Evolutionary conservation across 2,329 filamentous ascomycete genomes (phyloP), one percentile per base, ranked within the genome.

Genomic region (Xylariaceae sp.): DNA sequence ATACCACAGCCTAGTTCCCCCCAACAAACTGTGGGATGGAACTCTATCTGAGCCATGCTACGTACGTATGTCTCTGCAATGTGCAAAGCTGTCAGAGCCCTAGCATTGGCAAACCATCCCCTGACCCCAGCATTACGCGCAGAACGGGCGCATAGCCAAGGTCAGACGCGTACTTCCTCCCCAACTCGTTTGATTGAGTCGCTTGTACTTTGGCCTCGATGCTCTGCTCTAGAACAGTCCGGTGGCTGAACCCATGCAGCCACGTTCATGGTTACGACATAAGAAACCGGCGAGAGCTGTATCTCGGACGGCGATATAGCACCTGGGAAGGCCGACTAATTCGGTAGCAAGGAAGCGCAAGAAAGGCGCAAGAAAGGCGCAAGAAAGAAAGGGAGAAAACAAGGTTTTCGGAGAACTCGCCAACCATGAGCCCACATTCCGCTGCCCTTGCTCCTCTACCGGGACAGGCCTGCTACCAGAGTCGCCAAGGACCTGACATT

Each of bases 221-320:
- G 27, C 41, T 32, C 26, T 40, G 51, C 43, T 59, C 57, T 55
- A 57, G 57, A 59, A 50, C 54, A 50, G 51, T 42, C 54, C 8
- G 30, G 51, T 57, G 39, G 51, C 57, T 54, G 41, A 50, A 31
- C 42, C 47, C n/a, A 49, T 47, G 47, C 52, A 51, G 47, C 52
- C 55, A 49, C 49, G 30, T 30, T 11, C 44, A 50, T 42, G 43
- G 26, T 30, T 41, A 41, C 40, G 35, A 49, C 32, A 41, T 50
- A 27, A 31, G 44, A 44, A 30, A 26, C 26, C 42, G 19, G 42
- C 9, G 19, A 8, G 9, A 9, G 42, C 9, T 29, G 12, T 12
- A 44, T 30, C 27, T 27, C 26, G 42, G 42, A 8, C 27, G 26
- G n/a, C 19, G 41, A 8, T 11, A 37, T 9, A 46, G 34, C 6